Evolutionary conservation across 176 grass and related monocot genomes (phyloP), one percentile per base, ranked within the genome.

Genomic region (Ananas comosus): DNA sequence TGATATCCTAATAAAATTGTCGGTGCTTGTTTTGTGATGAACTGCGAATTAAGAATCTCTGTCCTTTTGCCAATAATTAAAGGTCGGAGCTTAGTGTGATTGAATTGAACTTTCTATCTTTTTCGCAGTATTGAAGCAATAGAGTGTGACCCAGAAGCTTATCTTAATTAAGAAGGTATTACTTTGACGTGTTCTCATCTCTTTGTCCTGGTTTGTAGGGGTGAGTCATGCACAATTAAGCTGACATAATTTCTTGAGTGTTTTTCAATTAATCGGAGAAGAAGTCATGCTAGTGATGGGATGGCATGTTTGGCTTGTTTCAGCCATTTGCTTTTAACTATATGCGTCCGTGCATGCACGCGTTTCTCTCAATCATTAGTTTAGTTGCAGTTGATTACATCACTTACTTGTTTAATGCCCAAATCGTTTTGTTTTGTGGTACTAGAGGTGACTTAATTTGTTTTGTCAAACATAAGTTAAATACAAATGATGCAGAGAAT

Each of bases 51-150:
- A 73, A 76, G 48, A 67, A 67, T 74, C 2, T 80, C 29, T 74
- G 56, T 58, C 54, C 13, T 52, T 73, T 87, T 9, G 17, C 73
- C 48, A 12, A 28, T 53, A 71, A 74, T 57, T 42, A 42, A 42
- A 42, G 33, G 33, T 42, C 33, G 33, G 33, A 42, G 33, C 33
- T 42, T 42, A 42, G 33, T 42, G 33, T 42, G 33, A 42, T 42
- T 42, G 33, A 42, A 42, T 42, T 7, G 33, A 42, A 42, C 33
- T 42, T 42, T 42, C 33, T 0, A 42, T 42, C 33, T 42, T 42
- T 42, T 42, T 42, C 6, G 4, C 33, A 42, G 33, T 7, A 42
- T 42, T 42, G 33, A 7, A 42, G 33, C 33, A 42, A 42, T 42
- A 42, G 33, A 42, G 33, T 42, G 33, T 8, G 4, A 42, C 33